Percentiles rank a stretch among this genome's conserved stretches.
These are phyloP conservation scores for Linaria vulgaris DNA, from an alignment of 257 asterid species.

Conservation along the genomic window DNA sequence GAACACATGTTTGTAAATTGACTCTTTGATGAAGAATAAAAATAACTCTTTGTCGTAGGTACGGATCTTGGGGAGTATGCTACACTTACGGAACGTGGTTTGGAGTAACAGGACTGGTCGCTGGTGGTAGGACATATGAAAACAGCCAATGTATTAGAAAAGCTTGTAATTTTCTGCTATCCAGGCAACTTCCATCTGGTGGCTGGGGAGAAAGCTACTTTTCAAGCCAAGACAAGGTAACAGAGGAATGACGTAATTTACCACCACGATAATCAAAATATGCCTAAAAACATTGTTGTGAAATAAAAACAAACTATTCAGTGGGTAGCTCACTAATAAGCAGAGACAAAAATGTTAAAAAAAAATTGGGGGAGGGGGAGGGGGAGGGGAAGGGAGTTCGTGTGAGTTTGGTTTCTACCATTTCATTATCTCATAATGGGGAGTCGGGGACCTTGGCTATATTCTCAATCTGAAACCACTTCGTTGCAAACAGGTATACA, in stretches of 20 bases:
- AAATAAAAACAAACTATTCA: no score
- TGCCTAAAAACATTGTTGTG: no score
- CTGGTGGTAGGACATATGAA: slow-evolving; percentile 52
- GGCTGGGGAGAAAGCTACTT: slow-evolving; percentile 86
- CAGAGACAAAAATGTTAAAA: no score
- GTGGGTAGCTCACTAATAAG: no score
- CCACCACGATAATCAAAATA: no score
- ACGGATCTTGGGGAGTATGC: slow-evolving; percentile 83
- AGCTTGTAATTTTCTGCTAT: slow-evolving; percentile 64
- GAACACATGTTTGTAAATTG: not conserved
- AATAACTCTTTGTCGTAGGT: slow-evolving; percentile 48
- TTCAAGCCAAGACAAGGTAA: slow-evolving; percentile 66
- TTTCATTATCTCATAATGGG: no score
- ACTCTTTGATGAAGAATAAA: no score
- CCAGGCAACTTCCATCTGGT: slow-evolving; percentile 68
- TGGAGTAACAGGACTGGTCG: slow-evolving; percentile 53
- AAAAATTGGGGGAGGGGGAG: no score
- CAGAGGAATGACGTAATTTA: no score
- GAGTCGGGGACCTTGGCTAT: no score
- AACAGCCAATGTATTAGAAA: slow-evolving; percentile 42
- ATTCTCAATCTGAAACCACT: not conserved
- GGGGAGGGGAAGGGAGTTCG: no score
- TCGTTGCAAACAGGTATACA: slow-evolving; percentile 43
- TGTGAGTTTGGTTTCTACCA: no score
- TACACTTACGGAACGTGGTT: slow-evolving; percentile 80